phyloP scores from a whole-genome alignment of 495 filamentous ascomycete species.

The Aspergillus asperescens region DNA sequence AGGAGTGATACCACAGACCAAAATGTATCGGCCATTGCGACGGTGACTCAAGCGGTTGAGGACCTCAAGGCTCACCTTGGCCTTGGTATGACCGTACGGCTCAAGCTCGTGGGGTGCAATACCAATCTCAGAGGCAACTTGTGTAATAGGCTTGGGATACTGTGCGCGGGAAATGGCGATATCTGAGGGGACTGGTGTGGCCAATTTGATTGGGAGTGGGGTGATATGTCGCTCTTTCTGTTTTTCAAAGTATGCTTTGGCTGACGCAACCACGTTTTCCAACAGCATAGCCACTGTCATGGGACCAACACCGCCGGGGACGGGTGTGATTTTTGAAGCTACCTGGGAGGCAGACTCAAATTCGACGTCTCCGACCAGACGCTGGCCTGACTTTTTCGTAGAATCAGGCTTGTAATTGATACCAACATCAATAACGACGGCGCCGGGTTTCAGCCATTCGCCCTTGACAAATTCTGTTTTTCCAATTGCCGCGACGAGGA shows the following conservation, averaged over 20 bases:
- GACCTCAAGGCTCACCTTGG: conserved; percentile 79
- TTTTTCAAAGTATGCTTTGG: conserved; percentile 72
- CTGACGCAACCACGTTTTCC: conserved; percentile 85
- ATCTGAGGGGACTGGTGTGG: conserved; percentile 80
- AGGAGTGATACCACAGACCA: conserved; percentile 92
- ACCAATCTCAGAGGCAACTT: conserved; percentile 79
- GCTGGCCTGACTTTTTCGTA: conserved; percentile 87
- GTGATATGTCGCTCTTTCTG: conserved; percentile 70
- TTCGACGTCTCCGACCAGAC: conserved; percentile 94
- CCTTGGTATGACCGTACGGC: conserved; percentile 91
- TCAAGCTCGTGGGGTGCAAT: conserved; percentile 83
- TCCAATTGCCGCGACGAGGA: conserved; percentile 89
- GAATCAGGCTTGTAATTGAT: conserved; percentile 94
- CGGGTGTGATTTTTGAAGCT: conserved; percentile 93
- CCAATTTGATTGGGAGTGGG: conserved; percentile 72
- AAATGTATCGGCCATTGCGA: conserved; percentile 80
- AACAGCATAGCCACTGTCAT: conserved; percentile 98
- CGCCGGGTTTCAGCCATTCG: conserved; percentile 90
- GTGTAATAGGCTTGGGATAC: conserved; percentile 79
- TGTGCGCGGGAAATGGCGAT: conserved; percentile 89
- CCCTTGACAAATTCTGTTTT: conserved; percentile 82
- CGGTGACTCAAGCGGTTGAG: conserved; percentile 81
- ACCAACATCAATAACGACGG: conserved; percentile 93
- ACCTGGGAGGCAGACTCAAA: conserved; percentile 80
- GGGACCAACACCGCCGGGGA: conserved; percentile 93